Evolutionary conservation across 2,329 filamentous ascomycete species (phyloP).

Genomic region (Lachnellula subtilissima): DNA sequence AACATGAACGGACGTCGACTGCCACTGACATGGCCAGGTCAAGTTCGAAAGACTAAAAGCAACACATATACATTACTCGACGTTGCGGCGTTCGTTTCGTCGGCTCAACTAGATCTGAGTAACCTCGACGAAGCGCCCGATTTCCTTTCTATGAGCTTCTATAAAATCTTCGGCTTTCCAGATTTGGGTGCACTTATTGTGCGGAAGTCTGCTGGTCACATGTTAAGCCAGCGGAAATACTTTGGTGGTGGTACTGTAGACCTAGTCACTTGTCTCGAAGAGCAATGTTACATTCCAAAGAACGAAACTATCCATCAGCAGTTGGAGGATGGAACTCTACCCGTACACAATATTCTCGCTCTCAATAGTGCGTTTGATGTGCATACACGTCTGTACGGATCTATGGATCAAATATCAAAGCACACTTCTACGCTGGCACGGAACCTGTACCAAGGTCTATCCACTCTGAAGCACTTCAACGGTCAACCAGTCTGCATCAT

Average conservation of each 20-base stretch:
- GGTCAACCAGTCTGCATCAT: slow-evolving; percentile 28
- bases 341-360: slow-evolving; percentile 85
- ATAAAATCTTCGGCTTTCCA: slow-evolving; percentile 98
- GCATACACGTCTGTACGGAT: slow-evolving; percentile 65
- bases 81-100: slow-evolving; percentile 75
- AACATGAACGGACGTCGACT: slow-evolving; percentile 82
- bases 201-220: slow-evolving; percentile 59
- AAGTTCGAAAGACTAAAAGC: slow-evolving; percentile 37
- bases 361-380: slow-evolving; percentile 68
- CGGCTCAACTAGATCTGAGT: slow-evolving; percentile 68
- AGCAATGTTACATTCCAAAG: slow-evolving; percentile 81
- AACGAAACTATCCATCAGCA: slow-evolving; percentile 67
- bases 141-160: slow-evolving; percentile 82
- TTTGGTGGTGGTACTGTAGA: slow-evolving; percentile 96
- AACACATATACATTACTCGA: slow-evolving; percentile 69
- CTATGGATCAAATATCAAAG: slow-evolving; percentile 62
- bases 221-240: slow-evolving; percentile 67
- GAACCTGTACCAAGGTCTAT: slow-evolving; percentile 54
- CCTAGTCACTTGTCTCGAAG: slow-evolving; percentile 72
- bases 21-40: slow-evolving; percentile 62
- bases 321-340: slow-evolving; percentile 86
- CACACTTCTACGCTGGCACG: slow-evolving; percentile 66
- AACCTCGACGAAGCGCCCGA: slow-evolving; percentile 63
- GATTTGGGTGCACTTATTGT: slow-evolving; percentile 84
- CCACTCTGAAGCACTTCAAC: slow-evolving; percentile 63